A percentile compares a stretch with the other conserved stretches of the same genome.
Conservation (phyloP, 1,284 basidiomycete species). For the Cutaneotrichosporon mucoides region DNA sequence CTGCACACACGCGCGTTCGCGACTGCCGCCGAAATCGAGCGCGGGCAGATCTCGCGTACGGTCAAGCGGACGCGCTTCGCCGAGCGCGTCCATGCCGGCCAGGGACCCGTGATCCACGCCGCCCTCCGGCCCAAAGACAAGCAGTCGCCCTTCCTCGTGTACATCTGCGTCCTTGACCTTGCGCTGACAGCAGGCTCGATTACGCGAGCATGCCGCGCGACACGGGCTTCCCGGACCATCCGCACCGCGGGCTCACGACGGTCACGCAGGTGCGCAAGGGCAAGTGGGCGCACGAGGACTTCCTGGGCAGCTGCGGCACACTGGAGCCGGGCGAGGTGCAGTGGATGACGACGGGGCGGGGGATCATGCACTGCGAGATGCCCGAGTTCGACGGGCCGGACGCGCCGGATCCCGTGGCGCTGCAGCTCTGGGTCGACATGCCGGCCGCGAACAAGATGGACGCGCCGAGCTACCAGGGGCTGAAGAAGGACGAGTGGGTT, state of each 20-base stretch:
- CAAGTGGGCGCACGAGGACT: conserved; percentile 74
- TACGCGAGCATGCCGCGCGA: background rate
- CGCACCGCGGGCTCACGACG: conserved; percentile 74
- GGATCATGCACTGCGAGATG: conserved; percentile 76
- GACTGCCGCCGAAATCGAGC: background rate
- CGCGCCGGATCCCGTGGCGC: conserved; percentile 51
- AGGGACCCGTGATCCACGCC: background rate
- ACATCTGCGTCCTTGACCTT: background rate
- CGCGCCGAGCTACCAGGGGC: conserved; percentile 54
- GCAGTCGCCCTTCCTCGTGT: background rate
- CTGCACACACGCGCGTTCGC: background rate
- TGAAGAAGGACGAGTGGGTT: conserved; percentile 25
- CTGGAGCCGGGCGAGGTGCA: conserved; percentile 83
- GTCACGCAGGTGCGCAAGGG: conserved; percentile 83
- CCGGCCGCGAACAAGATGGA: conserved; percentile 82
- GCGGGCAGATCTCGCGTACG: background rate
- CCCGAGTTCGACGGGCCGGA: conserved; percentile 54
- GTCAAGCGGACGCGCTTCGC: conserved; percentile 2
- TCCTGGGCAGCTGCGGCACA: conserved; percentile 72
- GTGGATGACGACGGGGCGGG: conserved; percentile 83
- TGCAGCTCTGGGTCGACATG: conserved; percentile 93
- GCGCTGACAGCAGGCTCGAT: conserved; percentile 3
- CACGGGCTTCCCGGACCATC: conserved; percentile 62
- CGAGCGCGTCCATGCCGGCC: background rate
- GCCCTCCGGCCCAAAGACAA: background rate